Evolutionary conservation across 129 eudicot genomes (phyloP).

Genomic region (Daucus carota): DH1_v3.0 NC_030381.2:55931001-55931500

Average conservation of each 20-base stretch:
- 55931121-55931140: neutral
- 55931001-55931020: neutral
- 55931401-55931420: slow-evolving; percentile 82
- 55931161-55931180: neutral
- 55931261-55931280: slow-evolving; percentile 5
- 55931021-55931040: neutral
- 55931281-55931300: slow-evolving; percentile 58
- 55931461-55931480: slow-evolving; percentile 66
- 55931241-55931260: slow-evolving; percentile 8
- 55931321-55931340: slow-evolving; percentile 70
- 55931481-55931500: slow-evolving; percentile 75
- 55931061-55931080: neutral
- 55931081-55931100: neutral
- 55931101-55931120: neutral
- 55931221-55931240: slow-evolving; percentile 9
- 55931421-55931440: slow-evolving; percentile 80
- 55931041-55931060: neutral
- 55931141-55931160: neutral
- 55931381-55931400: slow-evolving; percentile 67
- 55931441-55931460: slow-evolving; percentile 74
- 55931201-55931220: neutral
- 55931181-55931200: neutral
- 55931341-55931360: slow-evolving; percentile 54
- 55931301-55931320: slow-evolving; percentile 70
- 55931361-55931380: slow-evolving; percentile 73